Evolutionary conservation across 805 yeast genomes (phyloP).

Genomic region (Myxozyma monticola): DNA sequence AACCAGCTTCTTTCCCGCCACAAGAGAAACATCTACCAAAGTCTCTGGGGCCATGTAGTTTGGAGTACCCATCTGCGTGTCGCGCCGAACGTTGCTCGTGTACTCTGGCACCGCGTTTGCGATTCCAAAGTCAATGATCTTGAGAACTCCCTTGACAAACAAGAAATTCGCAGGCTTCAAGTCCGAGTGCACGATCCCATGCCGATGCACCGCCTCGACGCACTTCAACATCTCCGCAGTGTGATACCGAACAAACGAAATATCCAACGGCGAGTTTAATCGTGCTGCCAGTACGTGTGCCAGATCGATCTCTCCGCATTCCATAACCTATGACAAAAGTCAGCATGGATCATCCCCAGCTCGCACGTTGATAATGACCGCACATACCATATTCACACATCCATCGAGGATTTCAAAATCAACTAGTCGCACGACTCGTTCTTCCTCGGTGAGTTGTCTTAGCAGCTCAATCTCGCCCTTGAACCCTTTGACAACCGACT

Average conservation of each 20-base stretch:
- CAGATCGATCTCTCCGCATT: constrained; percentile 89
- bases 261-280: constrained; percentile 53
- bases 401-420: constrained; percentile 72
- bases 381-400: constrained; percentile 57
- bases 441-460: constrained; percentile 55
- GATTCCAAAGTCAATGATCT: constrained; percentile 88
- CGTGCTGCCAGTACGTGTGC: constrained; percentile 74
- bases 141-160: constrained; percentile 73
- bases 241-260: constrained; percentile 77
- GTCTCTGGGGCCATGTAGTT: constrained; percentile 99
- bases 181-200: constrained; percentile 83
- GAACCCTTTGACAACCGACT: constrained; percentile 69
- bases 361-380: not conserved
- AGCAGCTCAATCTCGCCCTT: constrained; percentile 87
- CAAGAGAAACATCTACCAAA: constrained; percentile 56
- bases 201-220: constrained; percentile 81
- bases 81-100: constrained; percentile 85
- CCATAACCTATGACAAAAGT: constrained; percentile 53
- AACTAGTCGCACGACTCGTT: constrained; percentile 73
- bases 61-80: constrained; percentile 91
- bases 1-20: constrained; percentile 46
- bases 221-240: constrained; percentile 77
- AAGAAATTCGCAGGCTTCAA: constrained; percentile 58
- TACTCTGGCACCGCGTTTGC: constrained; percentile 92
- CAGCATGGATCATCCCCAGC: not conserved